Evolutionary conservation across 225 moss, liverwort and hornwort genomes (phyloP).

Genomic region (Antitrichia curtipendula): DNA sequence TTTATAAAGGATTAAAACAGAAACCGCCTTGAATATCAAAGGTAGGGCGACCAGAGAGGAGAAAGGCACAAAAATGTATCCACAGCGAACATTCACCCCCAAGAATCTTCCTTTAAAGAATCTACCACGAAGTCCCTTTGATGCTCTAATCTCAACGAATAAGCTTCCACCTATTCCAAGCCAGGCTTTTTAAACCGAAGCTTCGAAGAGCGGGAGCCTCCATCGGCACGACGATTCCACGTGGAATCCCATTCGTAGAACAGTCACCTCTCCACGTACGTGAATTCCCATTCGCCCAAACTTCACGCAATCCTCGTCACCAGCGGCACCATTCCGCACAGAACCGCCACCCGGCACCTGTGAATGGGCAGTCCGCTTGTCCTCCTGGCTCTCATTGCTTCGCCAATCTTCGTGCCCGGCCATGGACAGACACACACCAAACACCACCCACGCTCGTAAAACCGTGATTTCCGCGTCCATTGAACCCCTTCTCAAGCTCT

Average conservation of each 20-base stretch:
- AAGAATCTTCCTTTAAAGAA: neutral
- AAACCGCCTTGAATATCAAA: neutral
- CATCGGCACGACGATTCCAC: neutral
- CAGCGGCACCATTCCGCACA: neutral
- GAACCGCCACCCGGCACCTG: neutral
- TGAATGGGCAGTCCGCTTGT: neutral
- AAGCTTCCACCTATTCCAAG: neutral
- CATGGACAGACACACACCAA: neutral
- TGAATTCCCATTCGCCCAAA: neutral
- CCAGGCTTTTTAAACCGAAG: neutral
- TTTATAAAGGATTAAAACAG: neutral
- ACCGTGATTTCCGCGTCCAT: neutral
- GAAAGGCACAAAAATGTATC: neutral
- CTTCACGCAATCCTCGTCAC: neutral
- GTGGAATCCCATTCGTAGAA: neutral
- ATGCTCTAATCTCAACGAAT: neutral
- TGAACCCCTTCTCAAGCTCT: neutral
- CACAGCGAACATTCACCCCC: neutral
- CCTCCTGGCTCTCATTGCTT: slow-evolving; percentile 1
- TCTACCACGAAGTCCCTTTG: neutral
- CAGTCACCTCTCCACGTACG: neutral
- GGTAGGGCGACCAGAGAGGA: too few species aligned
- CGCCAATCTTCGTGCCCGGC: slow-evolving; percentile 12
- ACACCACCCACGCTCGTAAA: neutral
- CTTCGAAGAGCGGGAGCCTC: neutral